A percentile compares a stretch with the other conserved stretches of the same genome.
Conservation (phyloP, 257 asterid genomes). For the Forsythia suspensa region DNA sequence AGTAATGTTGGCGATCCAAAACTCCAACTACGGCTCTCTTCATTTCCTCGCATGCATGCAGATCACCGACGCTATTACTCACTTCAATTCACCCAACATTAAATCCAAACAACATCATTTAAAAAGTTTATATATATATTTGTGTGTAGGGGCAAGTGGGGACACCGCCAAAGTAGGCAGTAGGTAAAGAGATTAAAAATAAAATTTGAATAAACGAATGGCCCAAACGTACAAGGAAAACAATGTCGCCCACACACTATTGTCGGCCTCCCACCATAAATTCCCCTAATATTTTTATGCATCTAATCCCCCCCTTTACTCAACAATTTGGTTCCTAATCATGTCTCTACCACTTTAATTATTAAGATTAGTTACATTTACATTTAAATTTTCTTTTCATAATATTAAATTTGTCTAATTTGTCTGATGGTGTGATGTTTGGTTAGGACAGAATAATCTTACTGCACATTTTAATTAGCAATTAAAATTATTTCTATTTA, state of each 20-base stretch:
- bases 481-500: not conserved
- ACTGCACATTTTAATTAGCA: not conserved
- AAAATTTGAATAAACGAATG: not conserved
- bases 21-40: not conserved
- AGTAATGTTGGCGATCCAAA: not conserved
- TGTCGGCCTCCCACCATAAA: slow-evolving; percentile 33
- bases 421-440: slow-evolving; percentile 37
- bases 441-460: slow-evolving; percentile 33
- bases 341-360: slow-evolving; percentile 29
- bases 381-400: not conserved
- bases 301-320: not conserved
- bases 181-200: slow-evolving; percentile 21
- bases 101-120: slow-evolving; percentile 2
- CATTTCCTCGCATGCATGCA: slow-evolving; percentile 3
- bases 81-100: slow-evolving; percentile 8
- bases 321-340: slow-evolving; percentile 33
- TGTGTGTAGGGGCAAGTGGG: slow-evolving; percentile 39
- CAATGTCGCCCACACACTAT: slow-evolving; percentile 36
- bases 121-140: too few species aligned
- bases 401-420: slow-evolving; percentile 8
- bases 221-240: slow-evolving; percentile 18
- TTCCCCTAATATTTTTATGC: not conserved
- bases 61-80: slow-evolving; percentile 24
- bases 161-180: slow-evolving; percentile 44
- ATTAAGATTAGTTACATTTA: slow-evolving; percentile 27